Base-by-base conservation (phyloP, 306 rosid genomes). In the Boehmeria nivea region DNA sequence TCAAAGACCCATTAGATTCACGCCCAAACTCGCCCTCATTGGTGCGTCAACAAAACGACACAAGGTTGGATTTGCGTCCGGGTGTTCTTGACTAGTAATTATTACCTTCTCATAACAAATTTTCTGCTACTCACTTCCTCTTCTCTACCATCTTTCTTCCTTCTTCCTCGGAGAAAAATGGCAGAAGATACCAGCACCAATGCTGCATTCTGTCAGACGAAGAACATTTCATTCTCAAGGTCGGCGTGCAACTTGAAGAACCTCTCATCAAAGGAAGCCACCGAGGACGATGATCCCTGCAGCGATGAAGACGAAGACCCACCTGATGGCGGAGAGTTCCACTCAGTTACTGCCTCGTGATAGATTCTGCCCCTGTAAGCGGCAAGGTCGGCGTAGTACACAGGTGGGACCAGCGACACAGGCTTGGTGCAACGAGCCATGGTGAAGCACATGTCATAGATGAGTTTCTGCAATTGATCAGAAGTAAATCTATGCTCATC, bases 341-440 rank as follows among this genome's bases (percentile, higher is more conserved):
- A 52, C 66, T 63, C 78, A 23, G 14, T 24, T 59, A 59, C 19
- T 19, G 83, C 81, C 33, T 87, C 88, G 3, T 81, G 58, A 72
- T 87, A 87, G 24, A 83, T 36, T 39, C 95, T 65, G 62, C 95
- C 93, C 57, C 95, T 72, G 24, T 83, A 83, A n/a, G 93, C 95
- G 51, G 59, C 89, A 31, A 83, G 93, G 67, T 87, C 95, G 2
- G 95, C 95, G 65, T 87, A 87, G 73, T 83, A 87, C 58, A 87
- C 93, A 0, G 95, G 93, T 20, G 93, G 82, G 26, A 81, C 93
- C 54, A 87, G 45, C 0, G 95, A 87, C 6, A 87, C 89, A 3
- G 95, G 95, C 75, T 81, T 76, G 6, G 95, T 87, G 77, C 95
- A 87, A 60, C 88, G 77, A 22, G 93, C 95, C 76, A 81, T 78